Evolutionary conservation across 345 rosid genomes (phyloP).

Genomic region (Syzygium aqueum): DNA sequence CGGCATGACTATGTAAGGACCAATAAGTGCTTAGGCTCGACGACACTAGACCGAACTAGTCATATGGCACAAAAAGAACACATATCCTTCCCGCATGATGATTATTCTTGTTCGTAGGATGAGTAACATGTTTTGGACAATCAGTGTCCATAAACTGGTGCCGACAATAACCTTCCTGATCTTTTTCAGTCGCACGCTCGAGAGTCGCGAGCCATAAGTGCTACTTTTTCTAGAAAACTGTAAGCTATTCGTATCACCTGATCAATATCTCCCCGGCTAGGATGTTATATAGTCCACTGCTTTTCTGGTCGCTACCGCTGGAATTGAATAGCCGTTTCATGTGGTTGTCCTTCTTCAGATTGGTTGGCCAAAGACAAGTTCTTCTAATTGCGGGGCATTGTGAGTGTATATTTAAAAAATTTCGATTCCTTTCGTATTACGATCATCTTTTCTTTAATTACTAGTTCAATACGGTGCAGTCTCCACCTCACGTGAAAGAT

Average conservation of each 20-base stretch:
- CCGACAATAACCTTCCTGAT: no score
- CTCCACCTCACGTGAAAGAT: background rate
- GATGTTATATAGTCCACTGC: background rate
- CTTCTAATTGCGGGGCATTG: no score
- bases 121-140: no score
- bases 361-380: no score
- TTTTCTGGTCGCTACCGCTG: background rate
- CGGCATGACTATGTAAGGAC: background rate
- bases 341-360: background rate
- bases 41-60: no score
- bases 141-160: no score
- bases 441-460: no score
- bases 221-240: background rate
- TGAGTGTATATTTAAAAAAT: no score
- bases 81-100: no score
- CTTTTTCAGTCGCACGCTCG: background rate
- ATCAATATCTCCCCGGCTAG: background rate
- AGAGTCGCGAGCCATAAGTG: background rate
- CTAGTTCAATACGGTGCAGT: background rate
- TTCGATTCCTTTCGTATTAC: background rate
- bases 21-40: background rate
- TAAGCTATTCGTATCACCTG: background rate
- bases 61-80: no score
- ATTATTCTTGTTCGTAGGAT: no score
- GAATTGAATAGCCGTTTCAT: background rate